Base-by-base conservation (phyloP, 768 basidiomycete species). In the Kwoniella dejecticola region DNA sequence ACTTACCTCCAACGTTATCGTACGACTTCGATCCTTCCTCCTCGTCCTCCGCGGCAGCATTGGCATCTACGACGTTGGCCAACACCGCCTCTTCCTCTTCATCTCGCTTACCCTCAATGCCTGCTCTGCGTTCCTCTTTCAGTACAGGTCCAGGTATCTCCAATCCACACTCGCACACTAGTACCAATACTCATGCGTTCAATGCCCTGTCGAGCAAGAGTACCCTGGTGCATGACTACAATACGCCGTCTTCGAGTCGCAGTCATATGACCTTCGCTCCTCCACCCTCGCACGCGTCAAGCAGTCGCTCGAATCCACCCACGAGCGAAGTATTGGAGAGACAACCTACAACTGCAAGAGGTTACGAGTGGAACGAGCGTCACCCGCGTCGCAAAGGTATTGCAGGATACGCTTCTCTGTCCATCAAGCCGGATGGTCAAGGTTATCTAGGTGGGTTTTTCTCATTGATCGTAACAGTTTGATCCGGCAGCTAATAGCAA, bases 361-460 rank as follows among this genome's bases (percentile, higher is more conserved):
- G 62, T 4, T 63, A 63, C 47, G 62, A 63, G 23, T 63, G 62
- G 62, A 63, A 63, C 30, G 62, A 63, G 36, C 11, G 40, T 6
- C 23, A 42, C 40, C 23, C 40, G 3, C 30, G 47, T 33, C 13
- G 7, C 21, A 38, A 19, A 15, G 46, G 44, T n/a, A 42, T 13
- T n/a, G 63, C 54, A 30, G 63, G 63, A 13, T 60, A 59, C 17
- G 63, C 49, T 13, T 64, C 63, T 29, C 26, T 64, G 24, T 60
- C 63, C 3, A 46, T 60, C 27, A 60, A 60, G 15, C 63, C 63
- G 2, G 63, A 64, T 56, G 63, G 63, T 15, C 27, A 44, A 27
- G 63, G 63, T 17, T 64, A 64, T 49, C 63, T 64, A 12, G 63
- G 63, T 64, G 29, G 42, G 62, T 52, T n/a, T 12, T 8, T 23